Percentiles rank a stretch among this genome's conserved stretches.
Evolutionary conservation across 1,284 basidiomycete species (phyloP).

Genomic region (Microbotryum intermedium): DNA sequence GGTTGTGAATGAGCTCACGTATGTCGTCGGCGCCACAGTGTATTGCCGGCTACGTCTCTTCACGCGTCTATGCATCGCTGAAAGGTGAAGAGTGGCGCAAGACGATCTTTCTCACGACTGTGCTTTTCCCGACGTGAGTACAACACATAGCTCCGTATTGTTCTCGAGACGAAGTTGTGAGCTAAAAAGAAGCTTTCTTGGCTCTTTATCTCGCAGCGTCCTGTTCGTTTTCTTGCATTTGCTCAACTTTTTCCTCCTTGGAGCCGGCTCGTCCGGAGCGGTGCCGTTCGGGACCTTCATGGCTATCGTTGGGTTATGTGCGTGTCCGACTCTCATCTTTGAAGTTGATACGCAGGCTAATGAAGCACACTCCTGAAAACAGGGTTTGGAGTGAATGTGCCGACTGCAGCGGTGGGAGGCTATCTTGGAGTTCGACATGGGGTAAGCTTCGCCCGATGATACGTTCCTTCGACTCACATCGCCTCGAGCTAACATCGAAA

Average conservation of each 20-base stretch:
- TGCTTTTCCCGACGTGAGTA: slow-evolving; percentile 72
- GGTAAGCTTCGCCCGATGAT: too few relatives aligned
- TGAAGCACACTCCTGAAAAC: too few relatives aligned
- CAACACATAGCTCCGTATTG: background rate
- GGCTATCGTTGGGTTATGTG: slow-evolving; percentile 70
- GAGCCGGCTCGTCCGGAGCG: slow-evolving; percentile 81
- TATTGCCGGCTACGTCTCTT: slow-evolving; percentile 80
- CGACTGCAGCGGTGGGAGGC: too few relatives aligned
- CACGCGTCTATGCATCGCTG: slow-evolving; percentile 70
- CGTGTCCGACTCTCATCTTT: background rate
- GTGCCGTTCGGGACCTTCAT: slow-evolving; percentile 95
- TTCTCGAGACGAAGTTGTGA: background rate
- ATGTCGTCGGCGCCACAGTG: slow-evolving; percentile 2
- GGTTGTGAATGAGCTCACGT: too few relatives aligned
- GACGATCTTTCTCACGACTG: slow-evolving; percentile 79
- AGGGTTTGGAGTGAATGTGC: too few relatives aligned
- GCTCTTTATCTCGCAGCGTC: slow-evolving; percentile 44
- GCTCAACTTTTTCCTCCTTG: slow-evolving; percentile 76
- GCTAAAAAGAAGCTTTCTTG: background rate
- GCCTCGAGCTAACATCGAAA: too few relatives aligned
- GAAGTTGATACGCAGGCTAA: too few relatives aligned
- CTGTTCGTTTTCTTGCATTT: slow-evolving; percentile 76
- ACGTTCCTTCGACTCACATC: too few relatives aligned
- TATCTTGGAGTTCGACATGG: background rate
- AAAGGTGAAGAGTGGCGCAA: slow-evolving; percentile 72